Percentiles rank a stretch among this genome's conserved stretches.
Conservation (phyloP, 2,329 filamentous ascomycete species). For the Penicillium decumbens region DNA sequence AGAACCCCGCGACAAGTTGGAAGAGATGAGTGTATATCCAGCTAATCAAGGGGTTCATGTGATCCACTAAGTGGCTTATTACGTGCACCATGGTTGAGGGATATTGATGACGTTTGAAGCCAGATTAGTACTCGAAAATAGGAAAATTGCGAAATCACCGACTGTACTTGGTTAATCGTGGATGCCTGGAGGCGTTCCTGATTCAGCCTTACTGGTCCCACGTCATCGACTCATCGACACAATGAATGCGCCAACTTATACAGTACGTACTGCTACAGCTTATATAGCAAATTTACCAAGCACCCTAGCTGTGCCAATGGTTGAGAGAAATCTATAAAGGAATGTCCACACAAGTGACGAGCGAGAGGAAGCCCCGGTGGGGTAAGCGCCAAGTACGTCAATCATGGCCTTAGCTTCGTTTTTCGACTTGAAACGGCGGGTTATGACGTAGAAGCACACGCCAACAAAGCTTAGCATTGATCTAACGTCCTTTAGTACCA, state of each 20-base stretch:
- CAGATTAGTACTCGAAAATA: background rate
- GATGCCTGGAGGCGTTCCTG: background rate
- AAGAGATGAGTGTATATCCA: background rate
- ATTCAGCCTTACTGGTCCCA: background rate
- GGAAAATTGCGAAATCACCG: background rate
- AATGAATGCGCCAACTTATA: too few species aligned
- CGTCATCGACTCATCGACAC: background rate
- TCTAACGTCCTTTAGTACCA: background rate
- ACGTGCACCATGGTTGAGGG: background rate
- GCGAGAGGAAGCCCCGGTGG: background rate
- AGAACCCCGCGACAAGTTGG: background rate
- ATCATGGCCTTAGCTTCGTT: background rate
- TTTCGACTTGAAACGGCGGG: background rate
- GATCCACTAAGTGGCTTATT: background rate
- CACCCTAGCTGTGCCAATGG: too few species aligned
- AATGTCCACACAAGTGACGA: too few species aligned
- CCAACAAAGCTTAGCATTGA: conserved; percentile 10
- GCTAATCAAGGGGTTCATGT: background rate
- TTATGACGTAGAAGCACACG: conserved; percentile 6
- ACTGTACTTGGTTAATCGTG: background rate
- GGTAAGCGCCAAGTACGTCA: background rate
- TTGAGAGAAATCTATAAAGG: too few species aligned
- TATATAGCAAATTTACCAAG: too few species aligned
- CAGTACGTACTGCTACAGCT: too few species aligned
- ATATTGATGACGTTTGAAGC: background rate